Evolutionary conservation across 2,329 filamentous ascomycete genomes (phyloP), one percentile per base, ranked within the genome.

Genomic region (Aspergillus nomiae): DNA sequence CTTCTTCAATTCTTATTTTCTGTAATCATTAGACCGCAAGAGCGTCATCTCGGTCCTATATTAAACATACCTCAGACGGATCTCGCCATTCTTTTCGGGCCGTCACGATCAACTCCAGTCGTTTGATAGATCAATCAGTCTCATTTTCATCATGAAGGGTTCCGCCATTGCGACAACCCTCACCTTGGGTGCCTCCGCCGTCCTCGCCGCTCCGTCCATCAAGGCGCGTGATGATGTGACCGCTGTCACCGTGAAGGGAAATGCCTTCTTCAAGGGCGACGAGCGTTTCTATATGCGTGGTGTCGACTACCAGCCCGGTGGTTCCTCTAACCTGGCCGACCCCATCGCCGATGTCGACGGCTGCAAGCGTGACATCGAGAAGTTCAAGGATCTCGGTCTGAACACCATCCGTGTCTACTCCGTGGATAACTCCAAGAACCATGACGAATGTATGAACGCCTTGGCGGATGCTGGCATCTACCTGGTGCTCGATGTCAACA

Each of bases 371-470:
- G 92, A 96, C 74, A 90, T 97, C 70, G 80, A 82, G 58, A 84
- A 92, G 76, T 96, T 97, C 87, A 87, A 92, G 83, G 86, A 92
- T 69, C 85, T 97, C 57, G 92, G 93, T 56, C 83, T 97, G 81
- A 97, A 97, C 84, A 93, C 92, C 30, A 85, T 97, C 75, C 93
- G 94, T 78, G 91, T 97, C 65, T 97, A 97, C 85, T 92, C 90
- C 19, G 89, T 96, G 69, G 94, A 97, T 84, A 97, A 97, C 85
- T 89, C 89, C 57, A 82, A 84, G 70, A 81, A 90, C 78, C 94
- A 97, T 81, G 89, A 94, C 72, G 85, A 88, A 66, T 97, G 94
- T 84, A 97, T 97, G 94, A 82, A 85, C 64, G 84, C 86, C 53
- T 85, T 97, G 65, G 89, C 88, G 58, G 90, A 91, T 72, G 93